phyloP scores from a whole-genome alignment of 768 basidiomycete genomes.

The Collybia sp. region DNA sequence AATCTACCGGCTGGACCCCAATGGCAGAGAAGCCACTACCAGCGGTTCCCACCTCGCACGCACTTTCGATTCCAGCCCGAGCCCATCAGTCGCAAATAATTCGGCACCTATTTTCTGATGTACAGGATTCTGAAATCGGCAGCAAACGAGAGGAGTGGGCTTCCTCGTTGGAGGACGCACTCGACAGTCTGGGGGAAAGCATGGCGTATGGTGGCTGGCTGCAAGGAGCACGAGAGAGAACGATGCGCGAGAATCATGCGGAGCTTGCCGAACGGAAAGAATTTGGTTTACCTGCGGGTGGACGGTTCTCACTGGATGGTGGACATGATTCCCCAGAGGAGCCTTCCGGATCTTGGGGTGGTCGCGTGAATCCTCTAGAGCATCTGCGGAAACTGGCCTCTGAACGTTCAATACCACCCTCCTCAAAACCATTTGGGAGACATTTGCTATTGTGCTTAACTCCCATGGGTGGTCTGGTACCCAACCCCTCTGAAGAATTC shows the following conservation, averaged over 20 bases:
- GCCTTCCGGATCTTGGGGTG: neutral
- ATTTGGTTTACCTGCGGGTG: conserved; percentile 15
- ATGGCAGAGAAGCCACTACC: conserved; percentile 36
- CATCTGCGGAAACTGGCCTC: conserved; percentile 14
- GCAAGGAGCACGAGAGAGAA: conserved; percentile 33
- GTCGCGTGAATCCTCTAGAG: neutral
- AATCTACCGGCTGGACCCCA: neutral
- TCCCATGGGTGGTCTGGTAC: conserved; percentile 24
- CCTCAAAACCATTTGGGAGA: conserved; percentile 12
- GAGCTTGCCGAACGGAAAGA: conserved; percentile 8
- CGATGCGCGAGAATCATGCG: conserved; percentile 15
- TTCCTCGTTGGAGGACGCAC: conserved; percentile 36
- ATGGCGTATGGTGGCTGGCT: conserved; percentile 43
- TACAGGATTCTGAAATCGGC: conserved; percentile 23
- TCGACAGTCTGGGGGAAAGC: conserved; percentile 40
- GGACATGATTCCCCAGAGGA: neutral
- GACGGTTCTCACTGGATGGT: conserved; percentile 7
- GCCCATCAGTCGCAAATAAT: conserved; percentile 37
- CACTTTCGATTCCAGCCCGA: conserved; percentile 34
- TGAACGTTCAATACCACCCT: conserved; percentile 16
- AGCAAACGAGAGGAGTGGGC: conserved; percentile 36
- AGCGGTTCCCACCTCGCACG: conserved; percentile 21
- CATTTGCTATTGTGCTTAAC: conserved; percentile 48
- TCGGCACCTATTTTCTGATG: conserved; percentile 33
- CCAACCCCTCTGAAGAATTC: conserved; percentile 21